A percentile compares a stretch with the other conserved stretches of the same genome.
Evolutionary conservation across 495 filamentous ascomycete species (phyloP).

Genomic region (Trichoderma virens): DNA sequence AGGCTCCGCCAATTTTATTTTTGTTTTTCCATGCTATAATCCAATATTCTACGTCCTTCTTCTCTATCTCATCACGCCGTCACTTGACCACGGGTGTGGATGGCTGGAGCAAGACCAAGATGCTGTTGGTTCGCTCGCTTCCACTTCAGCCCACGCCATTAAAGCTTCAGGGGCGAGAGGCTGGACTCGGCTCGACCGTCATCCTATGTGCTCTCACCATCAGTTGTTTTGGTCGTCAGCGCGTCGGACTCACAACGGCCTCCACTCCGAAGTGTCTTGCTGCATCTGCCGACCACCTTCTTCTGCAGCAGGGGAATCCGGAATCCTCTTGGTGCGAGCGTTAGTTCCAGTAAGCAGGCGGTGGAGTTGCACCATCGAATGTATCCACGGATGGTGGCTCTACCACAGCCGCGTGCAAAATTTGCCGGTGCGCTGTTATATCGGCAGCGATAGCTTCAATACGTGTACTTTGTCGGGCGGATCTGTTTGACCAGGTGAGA

Average conservation of each 20-base stretch:
- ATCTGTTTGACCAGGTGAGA: too few relatives aligned
- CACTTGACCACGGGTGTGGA: conserved; percentile 1
- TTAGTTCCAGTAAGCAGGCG: neutral
- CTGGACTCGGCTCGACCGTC: conserved; percentile 6
- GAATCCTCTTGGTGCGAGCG: neutral
- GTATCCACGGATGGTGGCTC: neutral
- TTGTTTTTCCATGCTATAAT: neutral
- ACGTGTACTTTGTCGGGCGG: too few relatives aligned
- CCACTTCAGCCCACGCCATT: conserved; percentile 1
- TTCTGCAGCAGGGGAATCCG: neutral
- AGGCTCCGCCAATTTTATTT: neutral
- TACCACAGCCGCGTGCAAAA: neutral
- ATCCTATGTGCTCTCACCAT: neutral
- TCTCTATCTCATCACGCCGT: neutral
- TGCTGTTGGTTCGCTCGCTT: neutral
- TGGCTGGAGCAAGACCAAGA: neutral
- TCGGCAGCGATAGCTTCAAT: neutral
- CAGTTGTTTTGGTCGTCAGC: neutral
- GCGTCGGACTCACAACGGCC: neutral
- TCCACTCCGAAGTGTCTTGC: conserved; percentile 4
- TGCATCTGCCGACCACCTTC: neutral
- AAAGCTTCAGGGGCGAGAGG: conserved; percentile 2
- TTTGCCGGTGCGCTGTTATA: neutral
- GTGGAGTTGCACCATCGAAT: neutral
- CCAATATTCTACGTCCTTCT: neutral